Percentiles rank a stretch among this genome's conserved stretches.
phyloP scores from a whole-genome alignment of 2,329 filamentous ascomycete genomes.

The Ilyonectria mors-panacis region DNA sequence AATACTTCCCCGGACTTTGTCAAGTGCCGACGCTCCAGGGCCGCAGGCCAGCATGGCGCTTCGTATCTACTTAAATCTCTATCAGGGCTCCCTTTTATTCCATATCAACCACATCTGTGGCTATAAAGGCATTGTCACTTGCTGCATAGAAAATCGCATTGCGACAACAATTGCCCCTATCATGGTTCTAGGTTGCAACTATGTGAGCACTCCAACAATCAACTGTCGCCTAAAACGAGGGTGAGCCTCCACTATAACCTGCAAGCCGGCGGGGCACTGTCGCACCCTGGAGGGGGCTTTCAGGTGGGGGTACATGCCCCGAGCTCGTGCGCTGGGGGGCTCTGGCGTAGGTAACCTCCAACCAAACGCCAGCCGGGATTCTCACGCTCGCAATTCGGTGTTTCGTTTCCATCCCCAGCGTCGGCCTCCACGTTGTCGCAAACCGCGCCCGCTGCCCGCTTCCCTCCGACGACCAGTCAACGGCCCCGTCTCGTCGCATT shows the following conservation, averaged over 20 bases:
- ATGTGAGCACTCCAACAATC: background rate
- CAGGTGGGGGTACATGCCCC: conserved; percentile 19
- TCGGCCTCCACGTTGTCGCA: background rate
- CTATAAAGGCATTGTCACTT: no score
- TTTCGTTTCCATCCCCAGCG: conserved; percentile 2
- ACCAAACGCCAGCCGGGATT: background rate
- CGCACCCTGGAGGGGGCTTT: background rate
- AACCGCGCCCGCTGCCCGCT: background rate
- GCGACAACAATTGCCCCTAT: background rate
- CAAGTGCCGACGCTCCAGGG: no score
- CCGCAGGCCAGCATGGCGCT: no score
- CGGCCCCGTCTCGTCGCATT: background rate
- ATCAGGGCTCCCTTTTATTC: no score
- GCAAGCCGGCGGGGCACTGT: conserved; percentile 31
- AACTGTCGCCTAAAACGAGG: background rate
- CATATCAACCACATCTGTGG: no score
- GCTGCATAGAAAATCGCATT: no score
- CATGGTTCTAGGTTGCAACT: background rate
- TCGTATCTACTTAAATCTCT: no score
- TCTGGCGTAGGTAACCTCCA: background rate
- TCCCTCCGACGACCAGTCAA: background rate
- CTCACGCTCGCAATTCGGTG: background rate
- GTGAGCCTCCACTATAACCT: conserved; percentile 7
- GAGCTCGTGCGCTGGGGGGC: conserved; percentile 22
- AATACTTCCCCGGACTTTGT: no score